Evolutionary conservation across 768 basidiomycete species (phyloP).

Genomic region (Lentinula guzmanii): DNA sequence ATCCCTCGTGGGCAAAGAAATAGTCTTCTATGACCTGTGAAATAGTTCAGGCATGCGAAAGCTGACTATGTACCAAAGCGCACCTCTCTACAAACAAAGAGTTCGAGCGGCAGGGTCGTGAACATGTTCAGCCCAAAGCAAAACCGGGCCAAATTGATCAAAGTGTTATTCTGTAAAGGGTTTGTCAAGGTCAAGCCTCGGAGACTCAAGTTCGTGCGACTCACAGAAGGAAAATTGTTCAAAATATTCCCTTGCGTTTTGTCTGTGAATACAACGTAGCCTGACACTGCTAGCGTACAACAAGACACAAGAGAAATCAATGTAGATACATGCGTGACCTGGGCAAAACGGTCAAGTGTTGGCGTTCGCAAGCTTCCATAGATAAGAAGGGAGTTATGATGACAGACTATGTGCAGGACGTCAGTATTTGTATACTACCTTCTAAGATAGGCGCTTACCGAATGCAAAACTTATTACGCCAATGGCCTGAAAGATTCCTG

Average conservation of each 20-base stretch:
- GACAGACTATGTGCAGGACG: constrained; percentile 57
- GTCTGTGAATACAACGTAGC: constrained; percentile 85
- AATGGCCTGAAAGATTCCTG: constrained; percentile 90
- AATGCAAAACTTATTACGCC: constrained; percentile 97
- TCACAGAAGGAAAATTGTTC: constrained; percentile 84
- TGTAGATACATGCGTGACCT: constrained; percentile 91
- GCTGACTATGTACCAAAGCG: neutral
- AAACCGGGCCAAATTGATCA: constrained; percentile 94
- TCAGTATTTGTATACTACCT: neutral
- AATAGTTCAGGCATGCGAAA: neutral
- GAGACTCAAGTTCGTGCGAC: neutral
- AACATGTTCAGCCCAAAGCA: constrained; percentile 98
- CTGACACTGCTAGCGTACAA: constrained; percentile 76
- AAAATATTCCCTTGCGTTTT: constrained; percentile 93
- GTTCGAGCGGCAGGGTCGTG: constrained; percentile 90
- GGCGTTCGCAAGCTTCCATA: constrained; percentile 92
- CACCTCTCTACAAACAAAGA: constrained; percentile 97
- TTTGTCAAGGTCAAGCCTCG: neutral
- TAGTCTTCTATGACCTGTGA: constrained; percentile 87
- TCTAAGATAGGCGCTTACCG: constrained; percentile 23
- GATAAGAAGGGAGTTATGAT: constrained; percentile 96
- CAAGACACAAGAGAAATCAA: constrained; percentile 81
- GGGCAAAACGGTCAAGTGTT: constrained; percentile 88
- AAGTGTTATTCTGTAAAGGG: constrained; percentile 56
- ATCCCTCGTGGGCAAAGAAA: constrained; percentile 87